Evolutionary conservation across 805 yeast species (phyloP), one percentile per base, ranked within the genome.

Genomic region (Soucietia sequanensis): DNA sequence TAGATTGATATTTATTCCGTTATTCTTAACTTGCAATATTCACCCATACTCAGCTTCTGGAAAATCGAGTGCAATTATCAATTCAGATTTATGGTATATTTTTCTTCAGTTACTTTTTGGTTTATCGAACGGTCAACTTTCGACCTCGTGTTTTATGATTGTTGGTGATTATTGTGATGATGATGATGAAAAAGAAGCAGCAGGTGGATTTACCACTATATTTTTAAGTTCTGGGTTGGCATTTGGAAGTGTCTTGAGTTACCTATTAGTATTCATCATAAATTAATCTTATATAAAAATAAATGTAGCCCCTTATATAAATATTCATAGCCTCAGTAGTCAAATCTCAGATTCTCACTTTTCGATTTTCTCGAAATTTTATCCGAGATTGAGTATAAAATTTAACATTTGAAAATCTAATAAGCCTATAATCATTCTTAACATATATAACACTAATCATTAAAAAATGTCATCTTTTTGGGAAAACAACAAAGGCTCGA

Each of bases 181-280:
- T 1, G 86, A 79, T 22, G 72, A 72, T 14, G 91, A 87, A 50
- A 80, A 79, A 54, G 87, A 86, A 39, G 96, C 96, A 0, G 96
- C 98, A 1, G 96, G 96, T 29, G 97, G 97, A 3, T 85, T 90
- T 54, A 81, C 95, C 29, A 80, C 88, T 1, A 78, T 90, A 15
- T 79, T 87, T 45, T 74, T 90, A 33, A 80, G 90, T 37, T 52
- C 79, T 8, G 96, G 96, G 0, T 70, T 91, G 33, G 79, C 93
- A 0, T 64, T 72, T 2, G 99, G 99, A 4, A 81, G 95, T 39
- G 41, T 88, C 1, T 52, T 80, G 35, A 84, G 95, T 50, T 91
- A 88, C 50, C 42, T 77, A 2, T 69, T 85, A 41, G 90, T 81
- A 16, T 36, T 58, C 14, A 27, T 46, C 12, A 50, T 58, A 13